phyloP scores from a whole-genome alignment of 179 eudicot species.

The Monotropa hypopitys region DNA sequence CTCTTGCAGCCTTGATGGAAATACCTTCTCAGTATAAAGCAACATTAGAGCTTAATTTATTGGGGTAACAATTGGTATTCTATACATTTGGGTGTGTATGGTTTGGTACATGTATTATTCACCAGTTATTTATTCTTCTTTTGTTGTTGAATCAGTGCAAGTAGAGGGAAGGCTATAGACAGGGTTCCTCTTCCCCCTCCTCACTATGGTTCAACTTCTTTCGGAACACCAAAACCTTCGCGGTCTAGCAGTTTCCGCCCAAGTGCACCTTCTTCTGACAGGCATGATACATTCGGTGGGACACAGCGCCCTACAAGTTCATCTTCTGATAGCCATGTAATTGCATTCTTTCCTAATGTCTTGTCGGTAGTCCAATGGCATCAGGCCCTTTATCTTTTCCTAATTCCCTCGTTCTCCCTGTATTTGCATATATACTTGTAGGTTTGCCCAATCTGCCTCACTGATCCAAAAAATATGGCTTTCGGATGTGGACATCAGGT shows the following conservation, averaged over 20 bases:
- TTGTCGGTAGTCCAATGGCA: not conserved
- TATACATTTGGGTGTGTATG: not conserved
- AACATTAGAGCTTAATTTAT: slow-evolving; percentile 35
- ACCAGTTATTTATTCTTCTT: not conserved
- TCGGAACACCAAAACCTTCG: slow-evolving; percentile 26
- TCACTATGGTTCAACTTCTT: slow-evolving; percentile 22
- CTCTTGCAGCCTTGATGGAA: slow-evolving; percentile 49
- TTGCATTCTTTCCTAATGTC: not conserved
- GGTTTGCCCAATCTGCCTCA: slow-evolving; percentile 42
- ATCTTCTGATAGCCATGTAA: slow-evolving; percentile 29
- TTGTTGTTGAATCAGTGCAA: slow-evolving; percentile 16
- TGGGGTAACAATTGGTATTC: slow-evolving; percentile 20
- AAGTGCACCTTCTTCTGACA: slow-evolving; percentile 23
- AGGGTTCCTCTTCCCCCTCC: slow-evolving; percentile 48
- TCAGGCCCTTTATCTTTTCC: not conserved
- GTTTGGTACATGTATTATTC: not conserved
- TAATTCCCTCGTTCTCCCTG: not conserved
- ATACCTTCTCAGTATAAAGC: slow-evolving; percentile 54
- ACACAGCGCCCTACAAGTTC: slow-evolving; percentile 19
- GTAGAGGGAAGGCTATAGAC: slow-evolving; percentile 32
- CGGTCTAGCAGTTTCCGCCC: slow-evolving; percentile 21
- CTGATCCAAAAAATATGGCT: slow-evolving; percentile 37
- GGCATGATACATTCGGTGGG: slow-evolving; percentile 8
- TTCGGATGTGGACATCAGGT: slow-evolving; percentile 59
- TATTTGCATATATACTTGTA: slow-evolving; percentile 4